Conservation (phyloP, 1,284 basidiomycete species). For the Apiotrichum domesticum region DNA sequence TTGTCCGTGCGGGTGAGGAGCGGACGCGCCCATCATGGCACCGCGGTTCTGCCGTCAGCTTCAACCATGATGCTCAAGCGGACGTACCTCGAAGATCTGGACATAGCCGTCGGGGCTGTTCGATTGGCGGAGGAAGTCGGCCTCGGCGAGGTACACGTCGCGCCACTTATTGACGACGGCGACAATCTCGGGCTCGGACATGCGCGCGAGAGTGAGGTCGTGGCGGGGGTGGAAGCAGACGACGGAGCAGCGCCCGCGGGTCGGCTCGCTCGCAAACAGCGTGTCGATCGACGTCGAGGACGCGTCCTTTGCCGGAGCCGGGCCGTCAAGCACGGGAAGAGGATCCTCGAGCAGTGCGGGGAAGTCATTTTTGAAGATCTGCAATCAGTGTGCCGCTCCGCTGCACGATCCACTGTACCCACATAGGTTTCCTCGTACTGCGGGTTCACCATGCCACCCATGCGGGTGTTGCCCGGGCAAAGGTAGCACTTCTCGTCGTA, state of each 20-base stretch:
- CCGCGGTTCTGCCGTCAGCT: slow-evolving; percentile 63
- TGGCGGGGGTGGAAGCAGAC: slow-evolving; percentile 84
- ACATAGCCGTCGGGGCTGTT: slow-evolving; percentile 57
- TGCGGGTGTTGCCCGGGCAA: slow-evolving; percentile 81
- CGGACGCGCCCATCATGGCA: slow-evolving; percentile 91
- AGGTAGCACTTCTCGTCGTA: slow-evolving; percentile 82
- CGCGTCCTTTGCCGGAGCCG: slow-evolving; percentile 36
- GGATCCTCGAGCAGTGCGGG: slow-evolving; percentile 63
- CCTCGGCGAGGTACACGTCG: slow-evolving; percentile 59
- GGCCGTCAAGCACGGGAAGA: slow-evolving; percentile 23
- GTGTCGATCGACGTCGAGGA: slow-evolving; percentile 51
- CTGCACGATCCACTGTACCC: too few relatives aligned
- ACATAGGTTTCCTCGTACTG: slow-evolving; percentile 61
- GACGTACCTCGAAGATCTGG: slow-evolving; percentile 69
- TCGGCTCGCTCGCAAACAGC: slow-evolving; percentile 63
- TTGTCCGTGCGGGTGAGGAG: slow-evolving; percentile 93
- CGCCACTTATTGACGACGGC: slow-evolving; percentile 72
- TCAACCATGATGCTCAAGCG: too few relatives aligned
- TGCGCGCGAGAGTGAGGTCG: slow-evolving; percentile 78
- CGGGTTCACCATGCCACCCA: slow-evolving; percentile 66
- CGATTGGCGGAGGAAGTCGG: slow-evolving; percentile 39
- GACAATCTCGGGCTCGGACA: slow-evolving; percentile 59
- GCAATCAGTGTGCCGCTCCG: too few relatives aligned
- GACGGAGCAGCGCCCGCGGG: slow-evolving; percentile 82
- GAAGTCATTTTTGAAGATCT: slow-evolving; percentile 74